phyloP scores from a whole-genome alignment of 208 protist species.

The Trypanosoma boissoni region DNA sequence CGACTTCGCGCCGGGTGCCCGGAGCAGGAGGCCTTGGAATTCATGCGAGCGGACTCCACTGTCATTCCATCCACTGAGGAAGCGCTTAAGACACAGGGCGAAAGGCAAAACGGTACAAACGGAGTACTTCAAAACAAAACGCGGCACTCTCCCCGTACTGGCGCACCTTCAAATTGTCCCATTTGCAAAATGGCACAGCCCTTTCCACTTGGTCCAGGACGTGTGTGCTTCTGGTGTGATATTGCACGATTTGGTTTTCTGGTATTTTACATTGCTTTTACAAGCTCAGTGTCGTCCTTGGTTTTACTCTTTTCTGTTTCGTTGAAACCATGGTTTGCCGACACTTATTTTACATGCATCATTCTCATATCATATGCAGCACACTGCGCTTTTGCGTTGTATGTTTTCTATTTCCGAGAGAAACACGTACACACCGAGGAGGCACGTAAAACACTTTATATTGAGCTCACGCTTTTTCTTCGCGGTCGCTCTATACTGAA shows the following conservation, averaged over 20 bases:
- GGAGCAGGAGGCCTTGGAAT: neutral
- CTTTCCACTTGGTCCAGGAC: conserved; percentile 31
- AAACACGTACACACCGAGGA: conserved; percentile 4
- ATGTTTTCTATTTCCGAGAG: conserved; percentile 19
- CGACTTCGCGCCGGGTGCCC: conserved; percentile 20
- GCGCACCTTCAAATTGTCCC: conserved; percentile 29
- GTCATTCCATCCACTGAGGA: neutral
- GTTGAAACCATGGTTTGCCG: conserved; percentile 62
- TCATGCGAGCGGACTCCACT: neutral
- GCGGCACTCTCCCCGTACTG: no score
- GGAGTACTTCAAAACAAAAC: neutral
- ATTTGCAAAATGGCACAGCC: conserved; percentile 51
- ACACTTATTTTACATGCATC: conserved; percentile 40
- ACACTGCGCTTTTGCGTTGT: conserved; percentile 19
- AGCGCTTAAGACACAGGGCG: neutral
- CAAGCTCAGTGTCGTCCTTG: conserved; percentile 27
- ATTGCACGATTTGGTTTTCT: conserved; percentile 48
- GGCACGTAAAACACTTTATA: conserved; percentile 28
- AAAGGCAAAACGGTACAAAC: neutral
- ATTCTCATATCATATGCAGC: conserved; percentile 34
- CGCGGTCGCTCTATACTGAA: conserved; percentile 31
- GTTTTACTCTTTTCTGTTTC: conserved; percentile 40
- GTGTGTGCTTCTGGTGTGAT: conserved; percentile 67
- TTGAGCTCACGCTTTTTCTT: conserved; percentile 34
- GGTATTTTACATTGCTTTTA: conserved; percentile 34